Base-by-base conservation (phyloP, 306 rosid species). In the Hippophae tibetana region DNA sequence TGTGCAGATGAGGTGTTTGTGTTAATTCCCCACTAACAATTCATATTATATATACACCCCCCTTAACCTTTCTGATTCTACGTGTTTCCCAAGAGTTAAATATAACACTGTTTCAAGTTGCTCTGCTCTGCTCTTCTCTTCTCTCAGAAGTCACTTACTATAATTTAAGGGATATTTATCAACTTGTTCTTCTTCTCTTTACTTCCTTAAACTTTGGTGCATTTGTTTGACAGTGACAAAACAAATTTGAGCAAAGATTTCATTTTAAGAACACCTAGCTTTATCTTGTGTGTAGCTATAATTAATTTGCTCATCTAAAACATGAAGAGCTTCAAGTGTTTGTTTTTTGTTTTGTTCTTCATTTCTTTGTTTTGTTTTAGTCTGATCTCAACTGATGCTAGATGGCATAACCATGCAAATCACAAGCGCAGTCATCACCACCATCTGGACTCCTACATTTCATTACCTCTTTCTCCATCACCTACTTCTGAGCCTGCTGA, bases 381-480 rank as follows among this genome's bases (percentile, higher is more conserved):
- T 61, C 12, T 13, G 53, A 64, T 72, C 67, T 62, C 72, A 60
- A 64, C 70, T 31, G 70, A 85, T 62, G 95, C 83, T 12, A 88
- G 92, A 66, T 42, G 73, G 69, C 92, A 87, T 67, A 67, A 51
- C 71, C 92, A 85, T 53, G 48, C 71, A 48, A 85, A 77, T 58
- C 79, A 79, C 66, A 78, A 72, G 26, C 78, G 63, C 38, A 31
- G 3, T 31, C 5, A 31, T 31, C 38, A 31, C 38, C 68, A 77
- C 74, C 83, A 73, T 31, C 65, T 64, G 43, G 68, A 72, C 42
- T 74, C 83, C 14, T 27, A 43, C 73, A 73, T 77, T 49, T 76
- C 77, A 14, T 5, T 57, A 27, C 76, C 73, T 3, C 78, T 73
- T 53, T 56, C 60, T 40, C 56, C 62, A 46, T 52, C 69, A 44